Evolutionary conservation across 1,284 basidiomycete species (phyloP), one percentile per base, ranked within the genome.

Genomic region (Xanthoconium separans): DNA sequence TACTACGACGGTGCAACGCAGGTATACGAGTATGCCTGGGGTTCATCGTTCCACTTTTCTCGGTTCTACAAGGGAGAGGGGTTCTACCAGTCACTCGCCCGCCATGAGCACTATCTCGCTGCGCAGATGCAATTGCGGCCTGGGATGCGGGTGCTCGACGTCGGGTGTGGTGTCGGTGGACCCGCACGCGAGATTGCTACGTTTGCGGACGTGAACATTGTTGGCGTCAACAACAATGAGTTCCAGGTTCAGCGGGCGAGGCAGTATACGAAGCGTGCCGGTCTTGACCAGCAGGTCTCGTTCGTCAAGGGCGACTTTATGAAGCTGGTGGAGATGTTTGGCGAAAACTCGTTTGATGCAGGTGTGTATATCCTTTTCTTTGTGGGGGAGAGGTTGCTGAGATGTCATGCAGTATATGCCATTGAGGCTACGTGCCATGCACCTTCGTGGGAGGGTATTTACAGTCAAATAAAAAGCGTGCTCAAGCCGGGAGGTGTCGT

Each of bases 381-480:
- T 51, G 16, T 6, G 22, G 2, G 10, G 16, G 5, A 42, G 1
- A 1, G 30, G n/a, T 24, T 3, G 30, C 56, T 57, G 22, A 55
- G 30, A 37, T 12, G 4, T 18, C 16, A 16, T 44, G 6, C 60
- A 87, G 93, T 95, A 31, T 98, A 98, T 69, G 96, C 96, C 47
- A 97, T 99, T 64, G 97, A 99, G 78, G 96, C 96, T 2, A 99
- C 97, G 24, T 91, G 93, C 54, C 96, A 99, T 70, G 95, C 96
- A 2, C 96, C 96, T 13, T 85, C 88, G 43, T 98, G 90, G 79
- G 95, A 98, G 70, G 95, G 95, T 58, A 91, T 98, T 40, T 99
- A 99, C 69, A 85, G 88, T 41, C 85, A 99, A 76, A 97, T 99
- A 70, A 83, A 85, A 73, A 93, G 92, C 75, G 91, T 98, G 29